Evolutionary conservation across 345 rosid genomes (phyloP), one percentile per base, ranked within the genome.

Genomic region (Salix brachista): DNA sequence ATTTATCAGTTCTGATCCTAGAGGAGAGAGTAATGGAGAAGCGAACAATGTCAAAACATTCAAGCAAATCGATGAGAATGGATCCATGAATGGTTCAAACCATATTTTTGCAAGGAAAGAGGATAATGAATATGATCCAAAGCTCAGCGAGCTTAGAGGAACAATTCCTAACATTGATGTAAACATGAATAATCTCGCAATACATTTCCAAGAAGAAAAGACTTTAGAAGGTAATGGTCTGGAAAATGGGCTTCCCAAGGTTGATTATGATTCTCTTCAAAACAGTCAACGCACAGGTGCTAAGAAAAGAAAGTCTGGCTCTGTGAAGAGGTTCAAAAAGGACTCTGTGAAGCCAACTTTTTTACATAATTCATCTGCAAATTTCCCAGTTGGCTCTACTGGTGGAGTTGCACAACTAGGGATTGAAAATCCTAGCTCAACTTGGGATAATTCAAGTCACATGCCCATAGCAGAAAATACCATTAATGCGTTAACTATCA

Each of bases 251-350:
- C 73, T 83, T 71, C 84, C 86, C 73, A 85, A 84, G 82, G 80
- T 79, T 67, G 89, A 81, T 82, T 73, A 68, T 67, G 97, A 89
- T 67, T 61, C 81, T 39, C 87, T 81, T 81, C 90, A 80, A 75
- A 76, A 77, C 81, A 85, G 84, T 85, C 88, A 94, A 41, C 85
- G 87, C 41, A 87, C 77, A 2, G 99, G 99, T 78, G 87, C 99
- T 46, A 92, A 84, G 84, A 86, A 97, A 81, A 90, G 99, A 80
- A 96, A 96, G 86, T 87, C 97, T 80, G 90, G 97, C 61, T 89
- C 96, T 70, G 99, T 96, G 78, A 96, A 89, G 91, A 92, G 98
- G 86, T 96, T 94, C 80, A 89, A 84, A 79, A 94, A 91, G 81
- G 98, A 96, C 58, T 73, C 64, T 64, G 79, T 71, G 66, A 69